phyloP scores from a whole-genome alignment of 2,329 filamentous ascomycete genomes.

The Pseudovirgaria hyperparasitica region DNA sequence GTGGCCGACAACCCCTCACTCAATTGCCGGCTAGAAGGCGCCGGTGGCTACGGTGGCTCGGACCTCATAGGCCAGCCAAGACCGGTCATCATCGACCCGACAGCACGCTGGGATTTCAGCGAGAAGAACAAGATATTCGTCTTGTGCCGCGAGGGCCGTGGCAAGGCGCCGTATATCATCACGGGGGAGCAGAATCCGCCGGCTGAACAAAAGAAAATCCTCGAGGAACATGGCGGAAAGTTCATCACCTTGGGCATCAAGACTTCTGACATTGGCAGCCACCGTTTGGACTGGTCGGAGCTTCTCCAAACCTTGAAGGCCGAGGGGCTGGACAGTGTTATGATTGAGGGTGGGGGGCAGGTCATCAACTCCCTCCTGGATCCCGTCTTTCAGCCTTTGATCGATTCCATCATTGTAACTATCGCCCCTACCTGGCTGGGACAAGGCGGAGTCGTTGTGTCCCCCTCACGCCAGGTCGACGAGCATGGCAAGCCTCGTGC shows the following conservation, averaged over 20 bases:
- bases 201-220: constrained; percentile 24
- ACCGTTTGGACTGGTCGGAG: constrained; percentile 42
- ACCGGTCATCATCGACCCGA: constrained; percentile 72
- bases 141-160: constrained; percentile 50
- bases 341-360: constrained; percentile 79
- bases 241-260: neutral
- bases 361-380: constrained; percentile 75
- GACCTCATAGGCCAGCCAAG: constrained; percentile 53
- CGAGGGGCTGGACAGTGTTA: constrained; percentile 61
- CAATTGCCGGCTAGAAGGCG: constrained; percentile 62
- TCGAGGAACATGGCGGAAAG: constrained; percentile 14
- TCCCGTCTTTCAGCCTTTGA: constrained; percentile 43
- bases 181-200: constrained; percentile 18
- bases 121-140: constrained; percentile 51
- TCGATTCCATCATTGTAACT: constrained; percentile 74
- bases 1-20: constrained; percentile 74
- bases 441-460: constrained; percentile 65
- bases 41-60: constrained; percentile 41
- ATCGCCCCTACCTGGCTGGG: constrained; percentile 88
- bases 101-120: constrained; percentile 55
- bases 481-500: constrained; percentile 37
- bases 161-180: constrained; percentile 63
- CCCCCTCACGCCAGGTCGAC: constrained; percentile 47
- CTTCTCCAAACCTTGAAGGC: constrained; percentile 46
- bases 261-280: neutral